Evolutionary conservation across 176 grass and related monocot genomes (phyloP), one percentile per base, ranked within the genome.

Genomic region (Lolium perenne): DNA sequence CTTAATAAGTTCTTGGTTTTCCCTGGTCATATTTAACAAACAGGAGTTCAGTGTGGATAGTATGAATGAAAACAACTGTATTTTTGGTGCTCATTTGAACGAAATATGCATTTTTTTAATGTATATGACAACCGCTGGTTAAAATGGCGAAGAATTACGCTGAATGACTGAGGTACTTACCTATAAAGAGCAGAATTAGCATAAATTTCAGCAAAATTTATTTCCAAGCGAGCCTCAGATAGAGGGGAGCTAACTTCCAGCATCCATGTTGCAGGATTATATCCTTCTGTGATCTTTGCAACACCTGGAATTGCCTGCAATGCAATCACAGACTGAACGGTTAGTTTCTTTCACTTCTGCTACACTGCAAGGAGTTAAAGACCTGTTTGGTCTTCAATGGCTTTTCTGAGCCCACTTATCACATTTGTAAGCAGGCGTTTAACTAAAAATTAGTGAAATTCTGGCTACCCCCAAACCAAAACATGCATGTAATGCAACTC

Each of bases 261-360:
- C 84, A 94, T 89, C 96, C 96, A 98, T 51, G 96, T 98, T n/a
- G 95, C 95, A 59, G 95, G 96, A 70, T 98, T 98, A 72, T 94
- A 90, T 38, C 92, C 93, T 77, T 91, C 85, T 78, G 86, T 78
- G 72, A 95, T 35, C 32, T 35, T 35, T 35, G 32, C 32, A 35
- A 35, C 32, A 35, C 32, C 32, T 35, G 32, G 2, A 84, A 98
- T 79, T 79, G 87, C 90, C 95, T 98, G 82, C 69, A 94, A 62
- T 63, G 47, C 23, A 76, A 77, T 51, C 2, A 55, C 7, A 79
- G n/a, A 8, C 21, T 26, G 56, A 65, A 2, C 13, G 6, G 35
- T 79, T 78, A 71, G 38, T 38, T 53, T 23, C 41, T 20, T 49
- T 26, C 4, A 79, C 17, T 58, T 43, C 32, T 35, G 32, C 32